Evolutionary conservation across 257 asterid species (phyloP).

Genomic region (Solanum rostratum): DNA sequence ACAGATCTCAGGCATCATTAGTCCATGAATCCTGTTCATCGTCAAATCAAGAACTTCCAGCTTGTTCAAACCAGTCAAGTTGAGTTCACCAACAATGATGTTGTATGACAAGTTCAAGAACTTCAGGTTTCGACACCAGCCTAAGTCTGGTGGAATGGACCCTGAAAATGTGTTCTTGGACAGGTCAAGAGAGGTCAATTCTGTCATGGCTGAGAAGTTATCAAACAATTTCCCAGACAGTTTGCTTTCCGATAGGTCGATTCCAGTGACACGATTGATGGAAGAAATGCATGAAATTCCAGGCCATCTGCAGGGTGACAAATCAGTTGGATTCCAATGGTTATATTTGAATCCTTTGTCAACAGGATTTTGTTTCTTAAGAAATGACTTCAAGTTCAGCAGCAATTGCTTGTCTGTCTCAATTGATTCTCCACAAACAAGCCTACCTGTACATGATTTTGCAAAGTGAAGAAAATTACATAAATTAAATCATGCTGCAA

Average conservation of each 20-base stretch:
- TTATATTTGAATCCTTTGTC: slow-evolving; percentile 43
- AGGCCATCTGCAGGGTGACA: slow-evolving; percentile 70
- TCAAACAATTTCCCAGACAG: slow-evolving; percentile 39
- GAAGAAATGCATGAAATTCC: slow-evolving; percentile 44
- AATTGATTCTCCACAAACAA: slow-evolving; percentile 50
- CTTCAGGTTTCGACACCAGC: slow-evolving; percentile 40
- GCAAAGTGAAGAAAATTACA: neutral
- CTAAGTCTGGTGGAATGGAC: slow-evolving; percentile 38
- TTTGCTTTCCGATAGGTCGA: slow-evolving; percentile 40
- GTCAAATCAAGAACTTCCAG: slow-evolving; percentile 74
- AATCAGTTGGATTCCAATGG: slow-evolving; percentile 30
- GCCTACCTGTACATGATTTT: slow-evolving; percentile 28
- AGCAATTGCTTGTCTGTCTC: slow-evolving; percentile 52
- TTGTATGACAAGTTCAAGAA: slow-evolving; percentile 63
- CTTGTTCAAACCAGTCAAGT: slow-evolving; percentile 40
- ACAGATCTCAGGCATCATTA: slow-evolving; percentile 42
- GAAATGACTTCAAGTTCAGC: slow-evolving; percentile 40
- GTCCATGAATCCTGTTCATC: slow-evolving; percentile 37
- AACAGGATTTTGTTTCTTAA: slow-evolving; percentile 36
- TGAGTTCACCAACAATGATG: slow-evolving; percentile 41
- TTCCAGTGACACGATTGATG: slow-evolving; percentile 33
- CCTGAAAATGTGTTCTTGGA: slow-evolving; percentile 67
- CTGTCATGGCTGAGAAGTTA: slow-evolving; percentile 67
- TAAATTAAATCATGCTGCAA: neutral
- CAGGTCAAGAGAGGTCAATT: slow-evolving; percentile 51